A percentile compares a stretch with the other conserved stretches of the same genome.
These are phyloP conservation scores for Entomortierella lignicola DNA, from an alignment of 192 early-diverging fungal genomes.

Conservation along the genomic window DNA sequence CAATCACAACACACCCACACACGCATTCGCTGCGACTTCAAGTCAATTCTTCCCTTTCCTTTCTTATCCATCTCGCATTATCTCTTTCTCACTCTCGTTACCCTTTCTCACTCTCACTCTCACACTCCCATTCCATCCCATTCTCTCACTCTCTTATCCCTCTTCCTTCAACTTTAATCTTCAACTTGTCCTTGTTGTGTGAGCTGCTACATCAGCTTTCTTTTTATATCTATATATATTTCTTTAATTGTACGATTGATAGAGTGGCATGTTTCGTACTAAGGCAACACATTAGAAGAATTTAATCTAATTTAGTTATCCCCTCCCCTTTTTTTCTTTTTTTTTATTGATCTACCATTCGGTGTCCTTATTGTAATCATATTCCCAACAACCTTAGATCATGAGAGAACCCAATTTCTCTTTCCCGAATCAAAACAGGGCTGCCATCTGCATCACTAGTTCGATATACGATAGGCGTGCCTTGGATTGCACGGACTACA, in stretches of 20 bases:
- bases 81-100: neutral
- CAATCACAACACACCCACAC: constrained; percentile 2
- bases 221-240: no score
- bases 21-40: neutral
- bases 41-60: neutral
- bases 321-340: no score
- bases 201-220: neutral
- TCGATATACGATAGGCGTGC: constrained; percentile 93
- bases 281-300: no score
- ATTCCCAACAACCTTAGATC: constrained; percentile 10
- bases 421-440: constrained; percentile 81
- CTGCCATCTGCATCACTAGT: constrained; percentile 80
- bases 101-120: constrained; percentile 31
- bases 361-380: neutral
- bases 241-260: constrained; percentile 1
- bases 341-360: neutral
- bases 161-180: neutral
- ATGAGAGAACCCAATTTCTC: constrained; percentile 90
- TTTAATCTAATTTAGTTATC: no score
- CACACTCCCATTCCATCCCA: constrained; percentile 32
- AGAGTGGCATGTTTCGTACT: no score
- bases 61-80: neutral
- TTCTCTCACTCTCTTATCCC: constrained; percentile 6
- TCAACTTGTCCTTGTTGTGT: no score
- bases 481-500: constrained; percentile 89